These are phyloP conservation scores for Aotearoamyces nothofagi DNA, from an alignment of 2,329 filamentous ascomycete species.

Conservation along the genomic window DNA sequence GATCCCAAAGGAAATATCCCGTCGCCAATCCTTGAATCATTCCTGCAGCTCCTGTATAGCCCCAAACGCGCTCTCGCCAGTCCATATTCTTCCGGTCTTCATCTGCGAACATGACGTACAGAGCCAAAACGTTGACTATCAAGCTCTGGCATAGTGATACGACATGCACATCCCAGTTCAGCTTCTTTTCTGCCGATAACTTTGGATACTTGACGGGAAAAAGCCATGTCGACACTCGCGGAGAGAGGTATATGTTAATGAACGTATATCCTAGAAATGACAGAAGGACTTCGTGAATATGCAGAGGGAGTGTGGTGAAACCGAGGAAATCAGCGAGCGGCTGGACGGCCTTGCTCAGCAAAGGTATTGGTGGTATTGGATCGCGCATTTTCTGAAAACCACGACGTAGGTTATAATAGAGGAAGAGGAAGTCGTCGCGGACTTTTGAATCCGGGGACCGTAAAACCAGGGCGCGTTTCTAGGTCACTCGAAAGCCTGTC, in stretches of 20 bases:
- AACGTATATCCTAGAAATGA: constrained; percentile 54
- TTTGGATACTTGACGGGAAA: constrained; percentile 47
- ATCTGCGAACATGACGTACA: constrained; percentile 58
- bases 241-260: constrained; percentile 52
- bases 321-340: constrained; percentile 47
- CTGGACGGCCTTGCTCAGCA: constrained; percentile 34
- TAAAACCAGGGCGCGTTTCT: no score
- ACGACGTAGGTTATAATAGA: no score
- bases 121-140: constrained; percentile 55
- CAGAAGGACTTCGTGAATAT: constrained; percentile 62
- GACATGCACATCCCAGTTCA: constrained; percentile 79
- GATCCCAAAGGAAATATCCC: constrained; percentile 77
- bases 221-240: constrained; percentile 43
- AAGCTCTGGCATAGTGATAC: constrained; percentile 69
- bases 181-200: constrained; percentile 43
- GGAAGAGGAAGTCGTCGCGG: no score
- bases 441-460: no score
- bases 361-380: constrained; percentile 43
- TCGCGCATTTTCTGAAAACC: constrained; percentile 68
- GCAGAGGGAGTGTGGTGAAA: constrained; percentile 54
- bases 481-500: no score
- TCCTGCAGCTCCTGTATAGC: constrained; percentile 57
- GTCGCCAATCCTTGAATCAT: constrained; percentile 63
- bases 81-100: constrained; percentile 51
- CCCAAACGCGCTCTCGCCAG: constrained; percentile 57